Evolutionary conservation across 176 grass and related monocot genomes (phyloP).

Genomic region (Aegilops umbellulata): DNA sequence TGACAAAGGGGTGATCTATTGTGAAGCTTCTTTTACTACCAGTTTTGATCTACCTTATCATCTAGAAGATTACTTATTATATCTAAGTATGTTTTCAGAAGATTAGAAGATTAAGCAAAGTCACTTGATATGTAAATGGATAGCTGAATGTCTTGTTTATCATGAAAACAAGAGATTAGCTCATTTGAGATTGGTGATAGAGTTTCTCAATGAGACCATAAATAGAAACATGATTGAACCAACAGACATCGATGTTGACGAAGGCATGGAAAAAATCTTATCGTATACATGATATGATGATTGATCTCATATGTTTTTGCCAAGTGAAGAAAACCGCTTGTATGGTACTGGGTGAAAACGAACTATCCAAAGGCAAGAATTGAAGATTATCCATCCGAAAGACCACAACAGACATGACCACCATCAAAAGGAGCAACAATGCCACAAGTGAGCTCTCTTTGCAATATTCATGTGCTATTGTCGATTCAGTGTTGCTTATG

Average conservation of each 20-base stretch:
- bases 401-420: too few relatives aligned
- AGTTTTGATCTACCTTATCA: background rate
- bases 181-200: background rate
- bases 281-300: background rate
- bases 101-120: background rate
- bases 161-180: background rate
- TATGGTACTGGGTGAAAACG: too few relatives aligned
- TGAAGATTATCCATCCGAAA: background rate
- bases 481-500: background rate
- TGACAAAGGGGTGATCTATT: background rate
- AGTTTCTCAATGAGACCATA: background rate
- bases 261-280: background rate
- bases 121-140: background rate
- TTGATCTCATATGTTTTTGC: background rate
- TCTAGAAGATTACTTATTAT: background rate
- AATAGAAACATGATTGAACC: background rate
- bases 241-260: background rate
- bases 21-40: background rate
- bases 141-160: background rate
- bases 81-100: background rate
- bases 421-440: background rate
- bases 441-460: background rate
- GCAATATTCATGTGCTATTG: background rate
- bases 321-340: background rate
- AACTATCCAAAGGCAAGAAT: background rate